Base-by-base conservation (phyloP, 2,329 filamentous ascomycete genomes). In the Epichloe sylvatica region DNA sequence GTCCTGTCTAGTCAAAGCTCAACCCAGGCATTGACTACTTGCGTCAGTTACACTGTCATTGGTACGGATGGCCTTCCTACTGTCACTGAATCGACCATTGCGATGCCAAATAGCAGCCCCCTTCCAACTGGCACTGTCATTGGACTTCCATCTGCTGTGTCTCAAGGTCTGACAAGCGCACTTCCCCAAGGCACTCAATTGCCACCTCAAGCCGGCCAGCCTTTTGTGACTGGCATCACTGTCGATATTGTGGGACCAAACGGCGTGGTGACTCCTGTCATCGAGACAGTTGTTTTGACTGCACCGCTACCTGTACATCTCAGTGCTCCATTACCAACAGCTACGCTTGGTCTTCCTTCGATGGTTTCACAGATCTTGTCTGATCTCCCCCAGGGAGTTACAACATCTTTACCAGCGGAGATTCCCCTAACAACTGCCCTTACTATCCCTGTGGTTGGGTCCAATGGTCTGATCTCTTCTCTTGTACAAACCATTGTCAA, bases 401-500 rank as follows among this genome's bases (percentile, higher is more conserved):
- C 53, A 42, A 42, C 53, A 11, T 45, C 45, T 25, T 47, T 23
- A n/a, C 46, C 54, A 19, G 51, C 55, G 33, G 48, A 25, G 30
- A 52, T 25, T 30, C 54, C 53, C 2, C 2, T 61, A 39, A 65
- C 63, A 6, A 57, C 58, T 3, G 54, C 57, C 48, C 60, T 64
- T 23, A 65, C 65, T 2, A 53, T 62, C 34, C 51, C 60, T 13
- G 53, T 64, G 21, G 48, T 66, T 21, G 64, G 64, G 17, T 50
- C 59, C 11, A 57, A 67, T 54, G 64, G 64, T 5, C 49, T 58
- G n/a, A 54, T 54, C 1, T 65, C 64, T 2, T 55, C 64, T 12
- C 53, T 62, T 30, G 58, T 64, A 9, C 58, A 65, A 42, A 66
- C 64, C 12, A 54, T 67, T 33, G 54, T 67, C 21, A 52, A 64